Evolutionary conservation across 140 eudicot genomes (phyloP), one percentile per base, ranked within the genome.

Genomic region (Flaveria floridana): DNA sequence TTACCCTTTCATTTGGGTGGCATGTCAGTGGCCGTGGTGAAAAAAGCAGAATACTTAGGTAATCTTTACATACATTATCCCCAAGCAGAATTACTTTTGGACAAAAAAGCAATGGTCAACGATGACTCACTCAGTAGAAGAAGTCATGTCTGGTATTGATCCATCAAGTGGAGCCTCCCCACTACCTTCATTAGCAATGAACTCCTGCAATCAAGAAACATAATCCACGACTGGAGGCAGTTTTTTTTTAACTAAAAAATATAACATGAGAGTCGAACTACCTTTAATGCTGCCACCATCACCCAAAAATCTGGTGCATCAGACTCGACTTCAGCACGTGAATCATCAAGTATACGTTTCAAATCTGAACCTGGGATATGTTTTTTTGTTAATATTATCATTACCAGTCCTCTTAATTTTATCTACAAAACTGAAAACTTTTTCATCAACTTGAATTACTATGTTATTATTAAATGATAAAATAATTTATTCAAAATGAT

Each of bases 131-230:
- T 95, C 97, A 6, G 99, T 95, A 21, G 99, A 88, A 50, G 99
- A 91, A 57, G 99, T 91, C 99, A 95, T 95, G 67, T 95, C 99
- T 20, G 99, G 97, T 78, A 95, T 95, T 68, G 97, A 85, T 75
- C 99, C 99, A 79, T 95, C 99, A 52, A 95, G 95, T 30, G 99
- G 97, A 55, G 86, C 89, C 89, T 95, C 99, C 51, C 96, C 99
- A 44, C 85, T 92, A 75, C 97, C 96, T 91, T 95, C 99, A 58
- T 88, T 87, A 79, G 87, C 88, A 72, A 95, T 86, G 65, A 95
- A 95, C 78, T 95, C 99, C 99, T 95, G 82, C 74, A 78, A 56
- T 65, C 71, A 16, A 75, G 47, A 42, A 55, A 63, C 14, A 50
- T 28, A 19, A 15, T 37, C n/a, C 39, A 8, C 5, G 39, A 71